phyloP scores from a whole-genome alignment of 2,329 filamentous ascomycete genomes.

The Ceratocystis variospora region DNA sequence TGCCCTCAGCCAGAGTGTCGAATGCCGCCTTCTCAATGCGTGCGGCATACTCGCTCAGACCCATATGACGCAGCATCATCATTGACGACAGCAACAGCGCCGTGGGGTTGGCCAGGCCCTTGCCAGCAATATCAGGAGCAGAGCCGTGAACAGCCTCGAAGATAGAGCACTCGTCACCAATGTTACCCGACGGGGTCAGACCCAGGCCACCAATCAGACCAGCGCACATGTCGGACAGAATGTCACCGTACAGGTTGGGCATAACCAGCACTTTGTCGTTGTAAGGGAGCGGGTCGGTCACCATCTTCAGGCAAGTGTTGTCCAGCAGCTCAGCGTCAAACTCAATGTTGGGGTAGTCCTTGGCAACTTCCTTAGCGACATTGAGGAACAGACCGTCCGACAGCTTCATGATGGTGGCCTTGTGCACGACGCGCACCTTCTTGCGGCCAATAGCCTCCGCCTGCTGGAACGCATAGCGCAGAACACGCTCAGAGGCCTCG shows the following conservation, averaged over 20 bases:
- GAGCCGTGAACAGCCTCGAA: slow-evolving; percentile 99
- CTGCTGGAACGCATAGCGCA: slow-evolving; percentile 97
- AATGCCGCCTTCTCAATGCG: slow-evolving; percentile 93
- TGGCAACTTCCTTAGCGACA: slow-evolving; percentile 70
- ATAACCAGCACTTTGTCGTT: slow-evolving; percentile 98
- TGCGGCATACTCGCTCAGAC: slow-evolving; percentile 66
- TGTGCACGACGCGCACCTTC: slow-evolving; percentile 97
- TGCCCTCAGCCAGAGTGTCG: slow-evolving; percentile 87
- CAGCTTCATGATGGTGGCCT: slow-evolving; percentile 99
- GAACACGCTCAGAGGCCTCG: slow-evolving; percentile 85
- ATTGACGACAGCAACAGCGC: slow-evolving; percentile 89
- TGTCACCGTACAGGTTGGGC: slow-evolving; percentile 98
- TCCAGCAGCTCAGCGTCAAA: slow-evolving; percentile 97
- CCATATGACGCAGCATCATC: slow-evolving; percentile 99
- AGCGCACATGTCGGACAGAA: slow-evolving; percentile 98
- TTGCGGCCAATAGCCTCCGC: slow-evolving; percentile 80
- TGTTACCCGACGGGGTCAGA: slow-evolving; percentile 95
- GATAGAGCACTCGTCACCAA: slow-evolving; percentile 97
- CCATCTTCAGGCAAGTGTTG: slow-evolving; percentile 98
- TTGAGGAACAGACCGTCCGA: slow-evolving; percentile 95
- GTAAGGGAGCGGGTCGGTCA: slow-evolving; percentile 89
- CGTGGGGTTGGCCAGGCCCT: slow-evolving; percentile 93
- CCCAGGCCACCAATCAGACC: slow-evolving; percentile 96
- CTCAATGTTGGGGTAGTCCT: slow-evolving; percentile 91
- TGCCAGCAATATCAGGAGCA: slow-evolving; percentile 89